Evolutionary conservation across 352 stramenopile genomes (phyloP).

Genomic region (Pythium phragmitis): DNA sequence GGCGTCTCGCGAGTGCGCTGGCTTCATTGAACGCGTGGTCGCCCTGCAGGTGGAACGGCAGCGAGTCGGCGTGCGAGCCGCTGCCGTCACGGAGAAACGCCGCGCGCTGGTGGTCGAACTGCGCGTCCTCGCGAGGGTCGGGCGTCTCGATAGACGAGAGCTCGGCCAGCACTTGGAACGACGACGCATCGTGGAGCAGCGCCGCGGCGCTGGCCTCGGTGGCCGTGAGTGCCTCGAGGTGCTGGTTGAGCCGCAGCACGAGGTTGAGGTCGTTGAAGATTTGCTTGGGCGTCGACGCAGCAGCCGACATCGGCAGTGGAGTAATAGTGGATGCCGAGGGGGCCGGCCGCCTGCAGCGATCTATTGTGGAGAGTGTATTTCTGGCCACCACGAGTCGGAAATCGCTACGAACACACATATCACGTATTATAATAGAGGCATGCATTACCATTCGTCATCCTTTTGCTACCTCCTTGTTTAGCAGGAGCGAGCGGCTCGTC

Average conservation of each 20-base stretch:
- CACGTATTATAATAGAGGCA: too few species aligned
- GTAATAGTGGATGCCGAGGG: not conserved
- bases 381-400: too few species aligned
- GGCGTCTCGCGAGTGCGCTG: conserved; percentile 48
- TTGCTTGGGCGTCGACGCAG: conserved; percentile 26
- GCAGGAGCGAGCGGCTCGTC: too few species aligned
- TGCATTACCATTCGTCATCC: too few species aligned
- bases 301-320: conserved; percentile 21
- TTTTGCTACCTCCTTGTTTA: too few species aligned
- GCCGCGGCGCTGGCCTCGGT: conserved; percentile 19
- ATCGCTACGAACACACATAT: too few species aligned
- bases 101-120: conserved; percentile 70
- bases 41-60: conserved; percentile 79
- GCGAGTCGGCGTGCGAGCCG: conserved; percentile 11
- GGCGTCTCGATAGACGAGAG: conserved; percentile 44
- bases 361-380: too few species aligned
- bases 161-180: conserved; percentile 74
- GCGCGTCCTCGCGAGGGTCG: conserved; percentile 44
- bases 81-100: conserved; percentile 26
- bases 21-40: conserved; percentile 68
- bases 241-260: conserved; percentile 66
- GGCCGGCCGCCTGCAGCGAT: not conserved
- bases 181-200: conserved; percentile 44
- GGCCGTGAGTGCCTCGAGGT: conserved; percentile 47
- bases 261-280: conserved; percentile 80